These are phyloP conservation scores for Chenopodium formosanum DNA, from an alignment of 148 eudicot species.

Conservation along the genomic window DNA sequence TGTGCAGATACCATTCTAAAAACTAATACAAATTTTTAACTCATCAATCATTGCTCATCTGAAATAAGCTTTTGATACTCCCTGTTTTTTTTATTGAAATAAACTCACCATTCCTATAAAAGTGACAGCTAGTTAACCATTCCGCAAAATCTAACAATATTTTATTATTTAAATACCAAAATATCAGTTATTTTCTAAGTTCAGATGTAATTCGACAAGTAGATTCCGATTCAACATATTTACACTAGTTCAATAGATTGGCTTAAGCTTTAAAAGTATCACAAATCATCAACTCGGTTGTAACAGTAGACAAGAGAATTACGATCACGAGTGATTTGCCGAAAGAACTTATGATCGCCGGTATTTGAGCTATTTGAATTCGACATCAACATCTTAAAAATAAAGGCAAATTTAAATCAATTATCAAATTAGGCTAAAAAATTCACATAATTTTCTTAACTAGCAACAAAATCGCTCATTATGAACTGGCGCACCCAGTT, in stretches of 20 bases:
- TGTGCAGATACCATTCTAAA: background rate
- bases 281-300: background rate
- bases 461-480: too few relatives aligned
- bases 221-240: background rate
- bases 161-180: too few relatives aligned
- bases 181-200: too few relatives aligned
- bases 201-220: background rate
- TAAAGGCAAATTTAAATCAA: too few relatives aligned
- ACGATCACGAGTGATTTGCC: conserved; percentile 83
- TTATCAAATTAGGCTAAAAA: too few relatives aligned
- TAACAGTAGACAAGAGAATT: conserved; percentile 26
- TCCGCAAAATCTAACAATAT: background rate
- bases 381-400: conserved; percentile 59
- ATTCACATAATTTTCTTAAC: too few relatives aligned
- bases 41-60: background rate
- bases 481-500: too few relatives aligned
- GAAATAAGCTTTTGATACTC: too few relatives aligned
- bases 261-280: background rate
- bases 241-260: background rate
- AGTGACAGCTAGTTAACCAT: background rate
- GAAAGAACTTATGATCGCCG: conserved; percentile 58
- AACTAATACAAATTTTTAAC: too few relatives aligned
- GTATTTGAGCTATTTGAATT: conserved; percentile 67
- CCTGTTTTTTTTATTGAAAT: too few relatives aligned
- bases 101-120: background rate